Conservation (phyloP, 164 flowering plant genomes). For the Dillenia suffruticosa region DNA sequence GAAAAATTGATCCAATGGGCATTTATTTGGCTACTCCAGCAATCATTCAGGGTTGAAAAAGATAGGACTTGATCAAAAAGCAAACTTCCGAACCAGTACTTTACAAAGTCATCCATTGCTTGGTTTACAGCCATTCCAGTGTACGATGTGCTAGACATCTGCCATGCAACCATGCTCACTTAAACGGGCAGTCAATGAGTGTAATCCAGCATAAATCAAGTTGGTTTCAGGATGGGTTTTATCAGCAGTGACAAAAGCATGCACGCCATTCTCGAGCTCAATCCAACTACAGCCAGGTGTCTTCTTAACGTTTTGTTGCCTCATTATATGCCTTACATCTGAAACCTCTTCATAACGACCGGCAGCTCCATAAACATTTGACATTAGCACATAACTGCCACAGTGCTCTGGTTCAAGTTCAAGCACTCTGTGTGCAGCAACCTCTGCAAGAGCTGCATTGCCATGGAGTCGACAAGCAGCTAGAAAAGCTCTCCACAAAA, state of each 20-base stretch:
- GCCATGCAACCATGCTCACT: conserved; percentile 31
- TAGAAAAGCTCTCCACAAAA: conserved; percentile 43
- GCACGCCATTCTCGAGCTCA: conserved; percentile 52
- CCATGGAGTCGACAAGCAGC: conserved; percentile 51
- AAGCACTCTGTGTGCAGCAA: conserved; percentile 37
- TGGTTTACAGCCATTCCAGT: no score
- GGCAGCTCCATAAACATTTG: conserved; percentile 50
- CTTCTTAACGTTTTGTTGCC: conserved; percentile 46
- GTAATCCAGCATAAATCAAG: conserved; percentile 34
- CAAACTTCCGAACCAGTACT: no score
- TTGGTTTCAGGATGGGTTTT: conserved; percentile 38
- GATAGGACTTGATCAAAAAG: no score
- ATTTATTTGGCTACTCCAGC: no score
- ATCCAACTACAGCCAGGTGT: conserved; percentile 80
- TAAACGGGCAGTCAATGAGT: conserved; percentile 32
- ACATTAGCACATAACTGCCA: conserved; percentile 68
- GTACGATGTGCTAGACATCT: conserved; percentile 2
- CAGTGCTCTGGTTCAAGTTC: conserved; percentile 60
- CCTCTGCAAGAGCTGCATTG: conserved; percentile 40
- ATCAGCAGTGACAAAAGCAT: conserved; percentile 51
- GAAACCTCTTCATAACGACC: conserved; percentile 58
- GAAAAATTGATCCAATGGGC: no score
- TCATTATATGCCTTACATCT: conserved; percentile 53
- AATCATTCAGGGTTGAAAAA: no score
- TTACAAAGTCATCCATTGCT: no score